Evolutionary conservation across 1,139 yeast genomes (phyloP).

Genomic region (Arxiozyma heterogenica): DNA sequence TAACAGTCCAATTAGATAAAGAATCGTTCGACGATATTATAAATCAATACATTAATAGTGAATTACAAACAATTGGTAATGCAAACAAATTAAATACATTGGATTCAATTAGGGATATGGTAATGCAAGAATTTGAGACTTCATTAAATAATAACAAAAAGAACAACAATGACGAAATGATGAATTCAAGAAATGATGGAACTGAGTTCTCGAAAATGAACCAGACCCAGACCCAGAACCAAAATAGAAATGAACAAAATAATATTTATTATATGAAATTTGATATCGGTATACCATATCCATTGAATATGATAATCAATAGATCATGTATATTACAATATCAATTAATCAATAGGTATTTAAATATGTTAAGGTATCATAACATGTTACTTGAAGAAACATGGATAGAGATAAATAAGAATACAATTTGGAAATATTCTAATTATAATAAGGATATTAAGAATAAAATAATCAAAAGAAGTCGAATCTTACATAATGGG

Average conservation of each 20-base stretch:
- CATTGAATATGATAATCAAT: slow-evolving; percentile 65
- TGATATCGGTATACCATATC: slow-evolving; percentile 72
- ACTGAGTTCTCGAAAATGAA: no score
- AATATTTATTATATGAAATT: slow-evolving; percentile 55
- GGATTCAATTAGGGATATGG: slow-evolving; percentile 5
- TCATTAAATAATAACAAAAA: neutral
- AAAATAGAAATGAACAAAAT: slow-evolving; percentile 29
- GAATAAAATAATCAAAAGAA: slow-evolving; percentile 13
- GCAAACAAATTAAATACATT: slow-evolving; percentile 1
- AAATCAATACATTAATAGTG: slow-evolving; percentile 14
- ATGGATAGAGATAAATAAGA: slow-evolving; percentile 66
- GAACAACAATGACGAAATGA: neutral
- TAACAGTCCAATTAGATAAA: slow-evolving; percentile 27
- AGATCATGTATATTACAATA: slow-evolving; percentile 68
- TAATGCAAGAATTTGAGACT: slow-evolving; percentile 6
- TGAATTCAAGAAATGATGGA: no score
- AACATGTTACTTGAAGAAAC: slow-evolving; percentile 52
- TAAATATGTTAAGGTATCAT: slow-evolving; percentile 53
- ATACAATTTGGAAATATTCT: slow-evolving; percentile 55
- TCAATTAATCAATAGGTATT: slow-evolving; percentile 69
- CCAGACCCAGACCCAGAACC: no score
- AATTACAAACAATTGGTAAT: slow-evolving; percentile 4
- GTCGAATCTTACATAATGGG: slow-evolving; percentile 22
- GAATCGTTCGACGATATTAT: slow-evolving; percentile 23
- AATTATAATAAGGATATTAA: slow-evolving; percentile 25